Evolutionary conservation across 495 filamentous ascomycete species (phyloP), one percentile per base, ranked within the genome.

Genomic region (Achaetomiella virescens): DNA sequence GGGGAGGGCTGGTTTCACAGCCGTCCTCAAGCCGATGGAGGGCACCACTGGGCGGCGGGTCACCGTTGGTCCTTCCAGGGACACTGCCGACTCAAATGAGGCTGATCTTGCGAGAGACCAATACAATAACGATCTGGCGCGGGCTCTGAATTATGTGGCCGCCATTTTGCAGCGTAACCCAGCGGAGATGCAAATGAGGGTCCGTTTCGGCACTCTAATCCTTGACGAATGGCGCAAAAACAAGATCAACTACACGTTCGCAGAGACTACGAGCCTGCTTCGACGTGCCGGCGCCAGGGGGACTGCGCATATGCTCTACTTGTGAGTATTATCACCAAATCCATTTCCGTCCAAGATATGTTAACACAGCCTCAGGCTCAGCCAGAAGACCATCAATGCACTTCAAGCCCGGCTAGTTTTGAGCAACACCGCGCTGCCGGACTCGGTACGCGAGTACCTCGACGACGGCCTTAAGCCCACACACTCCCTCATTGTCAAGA

Each of bases 191-290:
- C 54, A 53, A 6, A 69, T 89, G 76, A 74, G 79, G 20, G 72
- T 85, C 3, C 71, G 77, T 31, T 77, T 88, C 41, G 86, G 85
- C 0, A 68, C 72, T 0, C 72, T 82, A 25, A 58, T 76, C 8
- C 66, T 88, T 14, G 66, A 68, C 9, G 58, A 67, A 14, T 85
- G 77, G 36, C 66, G 66, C 12, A 67, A 69, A 20, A 69, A 57
- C 12, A 68, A 70, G 31, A 8, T 38, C 0, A 57, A 62, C 8
- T 78, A 79, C 48, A 62, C 62, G 0, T 75, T 81, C 37, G 62
- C 72, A 7, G 74, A 85, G 10, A 82, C 88, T 29, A 53, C 63
- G 31, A 60, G 62, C 4, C 77, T 84, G 66, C 46, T 82, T 49
- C 59, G 56, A 40, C 52, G 66, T 6, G 56, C 58, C 33, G 58